Evolutionary conservation across 2,329 filamentous ascomycete species (phyloP).

Genomic region (Endoconidiophora polonica): DNA sequence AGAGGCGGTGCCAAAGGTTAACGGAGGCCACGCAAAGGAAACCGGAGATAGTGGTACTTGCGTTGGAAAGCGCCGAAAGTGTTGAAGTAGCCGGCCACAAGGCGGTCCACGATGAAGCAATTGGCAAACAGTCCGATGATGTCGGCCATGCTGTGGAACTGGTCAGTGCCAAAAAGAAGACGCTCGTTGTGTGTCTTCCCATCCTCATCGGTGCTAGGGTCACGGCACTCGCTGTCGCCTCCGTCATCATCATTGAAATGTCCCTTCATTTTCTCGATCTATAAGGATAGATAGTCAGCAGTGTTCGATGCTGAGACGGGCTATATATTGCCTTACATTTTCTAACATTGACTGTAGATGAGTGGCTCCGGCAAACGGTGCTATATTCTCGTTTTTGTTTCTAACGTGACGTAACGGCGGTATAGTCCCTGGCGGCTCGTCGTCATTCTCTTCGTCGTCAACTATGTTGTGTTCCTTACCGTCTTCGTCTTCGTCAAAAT

Average conservation of each 20-base stretch:
- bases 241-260: slow-evolving; percentile 36
- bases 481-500: not conserved
- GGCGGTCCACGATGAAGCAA: slow-evolving; percentile 28
- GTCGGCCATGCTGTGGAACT: slow-evolving; percentile 27
- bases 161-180: slow-evolving; percentile 25
- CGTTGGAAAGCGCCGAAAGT: slow-evolving; percentile 35
- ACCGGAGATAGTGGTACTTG: slow-evolving; percentile 18
- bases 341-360: slow-evolving; percentile 45
- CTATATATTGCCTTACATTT: slow-evolving; percentile 27
- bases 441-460: slow-evolving; percentile 4
- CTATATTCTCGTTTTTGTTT: slow-evolving; percentile 18
- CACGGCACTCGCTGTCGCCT: slow-evolving; percentile 13
- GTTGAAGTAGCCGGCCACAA: slow-evolving; percentile 37
- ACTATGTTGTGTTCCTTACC: not conserved
- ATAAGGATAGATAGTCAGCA: not conserved
- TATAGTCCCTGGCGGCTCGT: not conserved
- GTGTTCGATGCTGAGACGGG: not conserved
- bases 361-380: slow-evolving; percentile 40
- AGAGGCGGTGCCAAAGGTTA: slow-evolving; percentile 12
- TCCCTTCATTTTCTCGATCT: slow-evolving; percentile 43
- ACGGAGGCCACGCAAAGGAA: not conserved
- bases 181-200: slow-evolving; percentile 23
- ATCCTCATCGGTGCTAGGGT: slow-evolving; percentile 16
- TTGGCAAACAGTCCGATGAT: slow-evolving; percentile 32
- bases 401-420: not conserved